A percentile compares a stretch with the other conserved stretches of the same genome.
These are phyloP conservation scores for Pleomassaria siparia DNA, from an alignment of 2,329 filamentous ascomycete genomes.

Conservation along the genomic window DNA sequence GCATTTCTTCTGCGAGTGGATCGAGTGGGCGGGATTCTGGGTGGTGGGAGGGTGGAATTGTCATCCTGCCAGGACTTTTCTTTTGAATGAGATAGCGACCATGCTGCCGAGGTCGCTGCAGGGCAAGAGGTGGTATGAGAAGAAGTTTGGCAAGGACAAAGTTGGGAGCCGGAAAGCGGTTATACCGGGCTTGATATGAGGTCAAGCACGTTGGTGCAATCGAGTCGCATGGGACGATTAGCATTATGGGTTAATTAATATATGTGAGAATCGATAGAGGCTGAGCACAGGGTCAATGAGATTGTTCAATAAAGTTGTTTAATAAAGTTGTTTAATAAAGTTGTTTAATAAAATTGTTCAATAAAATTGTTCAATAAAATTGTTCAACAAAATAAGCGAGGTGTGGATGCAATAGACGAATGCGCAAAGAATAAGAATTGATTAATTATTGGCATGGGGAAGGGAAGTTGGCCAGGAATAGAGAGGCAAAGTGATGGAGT, in stretches of 20 bases:
- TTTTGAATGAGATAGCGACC: constrained; percentile 82
- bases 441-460: not conserved
- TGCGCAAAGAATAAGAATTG: not conserved
- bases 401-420: too few species aligned
- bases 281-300: too few species aligned
- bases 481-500: not conserved
- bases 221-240: not conserved
- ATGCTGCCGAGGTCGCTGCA: constrained; percentile 86
- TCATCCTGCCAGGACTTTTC: constrained; percentile 75
- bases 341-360: too few species aligned
- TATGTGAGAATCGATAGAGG: too few species aligned
- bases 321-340: too few species aligned
- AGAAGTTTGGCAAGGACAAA: constrained; percentile 83
- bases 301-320: too few species aligned
- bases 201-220: not conserved
- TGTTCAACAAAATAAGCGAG: not conserved
- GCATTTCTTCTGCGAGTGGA: constrained; percentile 95
- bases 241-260: too few species aligned
- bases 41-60: constrained; percentile 68
- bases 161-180: constrained; percentile 75
- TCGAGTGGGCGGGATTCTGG: constrained; percentile 92
- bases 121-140: constrained; percentile 82
- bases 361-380: too few species aligned
- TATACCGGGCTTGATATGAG: constrained; percentile 59
- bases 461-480: not conserved